Conservation (phyloP, 495 filamentous ascomycete species). For the Wilcoxina mikolae region DNA sequence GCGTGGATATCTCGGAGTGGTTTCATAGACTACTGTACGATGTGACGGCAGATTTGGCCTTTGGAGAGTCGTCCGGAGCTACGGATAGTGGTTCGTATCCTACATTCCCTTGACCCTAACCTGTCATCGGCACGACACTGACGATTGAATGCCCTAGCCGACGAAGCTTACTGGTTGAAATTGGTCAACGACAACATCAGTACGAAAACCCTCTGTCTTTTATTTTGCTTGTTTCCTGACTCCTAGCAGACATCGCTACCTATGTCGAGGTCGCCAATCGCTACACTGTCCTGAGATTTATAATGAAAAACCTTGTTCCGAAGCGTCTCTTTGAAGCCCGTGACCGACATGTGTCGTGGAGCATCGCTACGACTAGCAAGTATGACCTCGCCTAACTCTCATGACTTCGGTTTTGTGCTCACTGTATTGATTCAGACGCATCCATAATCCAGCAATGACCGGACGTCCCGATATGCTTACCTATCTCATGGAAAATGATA, state of each 20-base stretch:
- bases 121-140: too few species aligned
- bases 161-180: not conserved
- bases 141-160: too few species aligned
- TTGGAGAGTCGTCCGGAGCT: constrained; percentile 25
- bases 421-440: too few species aligned
- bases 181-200: not conserved
- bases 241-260: not conserved
- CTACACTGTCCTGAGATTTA: not conserved
- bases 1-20: constrained; percentile 33
- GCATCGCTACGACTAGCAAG: not conserved
- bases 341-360: not conserved
- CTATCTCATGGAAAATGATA: not conserved
- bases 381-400: too few species aligned
- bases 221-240: not conserved
- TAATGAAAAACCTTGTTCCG: not conserved
- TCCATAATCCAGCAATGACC: not conserved
- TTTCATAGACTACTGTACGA: constrained; percentile 44
- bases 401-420: too few species aligned
- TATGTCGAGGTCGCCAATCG: not conserved
- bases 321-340: not conserved
- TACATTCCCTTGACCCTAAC: too few species aligned
- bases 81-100: not conserved
- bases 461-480: not conserved
- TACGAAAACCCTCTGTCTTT: not conserved
- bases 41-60: constrained; percentile 42